Evolutionary conservation across 31 red algal species (phyloP).

Genomic region (Odonthalia washingtoniensis): DNA sequence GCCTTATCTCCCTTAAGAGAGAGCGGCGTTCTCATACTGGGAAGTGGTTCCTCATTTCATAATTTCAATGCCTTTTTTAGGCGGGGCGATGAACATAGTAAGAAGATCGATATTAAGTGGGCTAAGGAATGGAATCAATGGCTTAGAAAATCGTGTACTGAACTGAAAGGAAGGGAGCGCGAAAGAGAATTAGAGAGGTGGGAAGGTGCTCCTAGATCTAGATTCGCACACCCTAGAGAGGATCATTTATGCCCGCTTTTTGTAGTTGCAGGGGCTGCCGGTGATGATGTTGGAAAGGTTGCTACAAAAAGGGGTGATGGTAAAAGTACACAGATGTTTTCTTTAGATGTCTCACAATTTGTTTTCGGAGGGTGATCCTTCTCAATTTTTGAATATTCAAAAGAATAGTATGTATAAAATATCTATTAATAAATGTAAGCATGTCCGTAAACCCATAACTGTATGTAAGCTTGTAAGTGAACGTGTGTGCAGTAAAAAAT

Average conservation of each 20-base stretch:
- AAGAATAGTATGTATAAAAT: too few species aligned
- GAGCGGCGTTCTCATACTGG: constrained; percentile 34
- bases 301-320: too few species aligned
- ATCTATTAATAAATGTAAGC: too few species aligned
- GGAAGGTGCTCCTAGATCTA: constrained; percentile 35
- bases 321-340: too few species aligned
- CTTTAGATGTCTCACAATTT: too few species aligned
- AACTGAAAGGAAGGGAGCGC: not conserved
- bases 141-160: constrained; percentile 24
- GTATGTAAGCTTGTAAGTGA: too few species aligned
- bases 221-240: constrained; percentile 43
- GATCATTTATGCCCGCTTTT: constrained; percentile 57
- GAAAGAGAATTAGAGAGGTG: constrained; percentile 19
- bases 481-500: too few species aligned
- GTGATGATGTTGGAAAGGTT: not conserved
- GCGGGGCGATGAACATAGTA: not conserved
- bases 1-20: constrained; percentile 40
- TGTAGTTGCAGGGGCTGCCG: constrained; percentile 39
- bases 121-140: constrained; percentile 2
- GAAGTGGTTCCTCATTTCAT: constrained; percentile 51
- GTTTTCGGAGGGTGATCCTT: too few species aligned
- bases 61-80: constrained; percentile 43
- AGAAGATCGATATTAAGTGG: not conserved
- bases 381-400: too few species aligned
- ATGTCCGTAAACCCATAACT: too few species aligned